These are phyloP conservation scores for Exophiala sideris DNA, from an alignment of 2,329 filamentous ascomycete species.

Conservation along the genomic window DNA sequence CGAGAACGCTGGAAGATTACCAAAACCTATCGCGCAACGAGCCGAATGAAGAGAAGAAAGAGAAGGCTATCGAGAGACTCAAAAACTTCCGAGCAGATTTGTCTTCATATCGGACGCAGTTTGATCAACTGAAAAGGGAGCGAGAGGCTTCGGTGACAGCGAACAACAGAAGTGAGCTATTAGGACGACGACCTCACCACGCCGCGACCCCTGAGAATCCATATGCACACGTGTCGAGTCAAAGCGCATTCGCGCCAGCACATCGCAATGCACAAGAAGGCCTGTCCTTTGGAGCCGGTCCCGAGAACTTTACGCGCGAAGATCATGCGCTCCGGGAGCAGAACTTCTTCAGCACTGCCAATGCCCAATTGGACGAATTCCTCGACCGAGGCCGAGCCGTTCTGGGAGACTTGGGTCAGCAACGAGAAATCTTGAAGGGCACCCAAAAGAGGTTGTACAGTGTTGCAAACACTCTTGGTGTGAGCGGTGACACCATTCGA, in stretches of 20 bases:
- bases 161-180: slow-evolving; percentile 74
- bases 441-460: slow-evolving; percentile 89
- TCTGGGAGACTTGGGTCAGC: slow-evolving; percentile 79
- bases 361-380: slow-evolving; percentile 87
- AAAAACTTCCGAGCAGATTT: slow-evolving; percentile 83
- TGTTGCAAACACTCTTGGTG: slow-evolving; percentile 87
- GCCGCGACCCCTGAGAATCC: slow-evolving; percentile 87
- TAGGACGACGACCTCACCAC: slow-evolving; percentile 77
- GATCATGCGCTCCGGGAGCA: slow-evolving; percentile 84
- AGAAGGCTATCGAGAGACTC: slow-evolving; percentile 81
- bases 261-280: slow-evolving; percentile 34
- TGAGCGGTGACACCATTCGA: slow-evolving; percentile 92
- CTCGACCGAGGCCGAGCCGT: slow-evolving; percentile 88
- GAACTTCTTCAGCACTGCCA: slow-evolving; percentile 77
- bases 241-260: slow-evolving; percentile 41
- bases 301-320: slow-evolving; percentile 65
- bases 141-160: slow-evolving; percentile 68
- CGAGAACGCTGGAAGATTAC: slow-evolving; percentile 91
- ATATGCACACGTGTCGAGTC: slow-evolving; percentile 64
- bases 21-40: slow-evolving; percentile 79
- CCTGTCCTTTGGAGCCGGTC: slow-evolving; percentile 44
- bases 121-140: slow-evolving; percentile 72
- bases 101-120: slow-evolving; percentile 70
- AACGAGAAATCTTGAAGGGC: slow-evolving; percentile 90
- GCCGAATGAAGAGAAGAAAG: slow-evolving; percentile 83